Evolutionary conservation across 495 filamentous ascomycete genomes (phyloP).

Genomic region (Lasiosphaeriaceae sp.): DNA sequence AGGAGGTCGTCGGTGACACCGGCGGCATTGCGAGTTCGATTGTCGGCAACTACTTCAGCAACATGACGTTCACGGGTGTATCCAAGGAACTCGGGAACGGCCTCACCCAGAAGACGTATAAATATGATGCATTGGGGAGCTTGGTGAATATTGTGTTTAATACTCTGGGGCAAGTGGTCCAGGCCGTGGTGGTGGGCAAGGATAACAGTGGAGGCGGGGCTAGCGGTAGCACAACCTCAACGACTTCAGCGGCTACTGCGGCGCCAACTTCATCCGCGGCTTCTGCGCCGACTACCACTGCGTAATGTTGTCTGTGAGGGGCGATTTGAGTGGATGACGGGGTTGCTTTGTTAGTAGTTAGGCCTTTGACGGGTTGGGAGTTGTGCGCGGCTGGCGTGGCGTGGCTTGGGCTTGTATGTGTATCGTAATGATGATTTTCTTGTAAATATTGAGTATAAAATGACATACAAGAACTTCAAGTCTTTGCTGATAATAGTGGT

Average conservation of each 20-base stretch:
- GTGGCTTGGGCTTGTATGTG: too few species aligned
- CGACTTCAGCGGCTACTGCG: neutral
- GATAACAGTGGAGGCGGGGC: constrained; percentile 7
- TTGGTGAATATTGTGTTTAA: constrained; percentile 57
- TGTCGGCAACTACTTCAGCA: constrained; percentile 50
- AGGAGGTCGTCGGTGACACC: constrained; percentile 42
- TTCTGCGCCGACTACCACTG: neutral
- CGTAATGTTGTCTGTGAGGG: neutral
- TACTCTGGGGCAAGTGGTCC: constrained; percentile 50
- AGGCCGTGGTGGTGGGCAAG: constrained; percentile 45
- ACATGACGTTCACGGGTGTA: constrained; percentile 54
- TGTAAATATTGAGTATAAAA: too few species aligned
- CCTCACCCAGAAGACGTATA: constrained; percentile 50
- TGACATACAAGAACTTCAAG: too few species aligned
- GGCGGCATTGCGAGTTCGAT: constrained; percentile 41
- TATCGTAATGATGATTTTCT: too few species aligned
- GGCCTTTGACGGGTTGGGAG: too few species aligned
- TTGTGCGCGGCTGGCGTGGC: too few species aligned
- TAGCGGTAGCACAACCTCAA: constrained; percentile 6
- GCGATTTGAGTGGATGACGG: too few species aligned
- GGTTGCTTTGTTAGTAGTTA: too few species aligned
- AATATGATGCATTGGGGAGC: constrained; percentile 48
- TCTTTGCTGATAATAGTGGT: too few species aligned
- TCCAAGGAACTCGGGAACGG: constrained; percentile 42
- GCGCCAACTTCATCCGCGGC: neutral